Evolutionary conservation across 495 filamentous ascomycete species (phyloP).

Genomic region (Extremus antarcticus): DNA sequence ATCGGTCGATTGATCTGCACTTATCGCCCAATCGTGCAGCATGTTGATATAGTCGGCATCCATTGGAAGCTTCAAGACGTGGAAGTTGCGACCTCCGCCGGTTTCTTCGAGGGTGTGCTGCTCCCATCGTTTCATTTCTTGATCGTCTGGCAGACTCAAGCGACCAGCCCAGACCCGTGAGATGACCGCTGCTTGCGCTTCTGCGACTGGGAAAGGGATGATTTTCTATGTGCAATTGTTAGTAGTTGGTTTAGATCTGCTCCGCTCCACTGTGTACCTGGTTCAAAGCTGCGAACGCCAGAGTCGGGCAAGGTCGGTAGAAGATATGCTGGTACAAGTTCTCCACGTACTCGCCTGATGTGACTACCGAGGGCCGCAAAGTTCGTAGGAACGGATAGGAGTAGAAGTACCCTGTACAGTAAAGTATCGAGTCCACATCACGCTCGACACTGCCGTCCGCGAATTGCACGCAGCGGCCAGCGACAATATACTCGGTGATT

Average conservation of each 20-base stretch:
- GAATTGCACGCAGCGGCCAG: constrained; percentile 42
- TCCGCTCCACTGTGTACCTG: too few species aligned
- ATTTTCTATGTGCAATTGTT: too few species aligned
- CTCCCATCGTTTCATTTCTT: constrained; percentile 62
- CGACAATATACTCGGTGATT: constrained; percentile 46
- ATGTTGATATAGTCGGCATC: constrained; percentile 73
- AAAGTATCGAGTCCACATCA: constrained; percentile 56
- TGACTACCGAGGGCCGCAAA: constrained; percentile 48
- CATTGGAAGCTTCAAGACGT: constrained; percentile 56
- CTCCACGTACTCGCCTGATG: constrained; percentile 54
- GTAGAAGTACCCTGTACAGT: constrained; percentile 67
- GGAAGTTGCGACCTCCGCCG: constrained; percentile 46
- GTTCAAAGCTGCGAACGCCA: constrained; percentile 65
- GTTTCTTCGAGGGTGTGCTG: constrained; percentile 27
- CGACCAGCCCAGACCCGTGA: constrained; percentile 63
- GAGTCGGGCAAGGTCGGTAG: constrained; percentile 60
- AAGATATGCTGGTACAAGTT: constrained; percentile 70
- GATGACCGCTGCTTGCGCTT: constrained; percentile 69
- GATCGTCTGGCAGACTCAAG: constrained; percentile 47
- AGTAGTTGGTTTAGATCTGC: too few species aligned
- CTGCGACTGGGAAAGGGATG: constrained; percentile 69
- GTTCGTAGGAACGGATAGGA: constrained; percentile 57
- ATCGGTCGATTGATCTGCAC: constrained; percentile 29
- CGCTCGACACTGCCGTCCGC: constrained; percentile 43
- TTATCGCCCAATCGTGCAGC: constrained; percentile 48